phyloP scores from a whole-genome alignment of 768 basidiomycete species.

The Chalciporus piperatus region DNA sequence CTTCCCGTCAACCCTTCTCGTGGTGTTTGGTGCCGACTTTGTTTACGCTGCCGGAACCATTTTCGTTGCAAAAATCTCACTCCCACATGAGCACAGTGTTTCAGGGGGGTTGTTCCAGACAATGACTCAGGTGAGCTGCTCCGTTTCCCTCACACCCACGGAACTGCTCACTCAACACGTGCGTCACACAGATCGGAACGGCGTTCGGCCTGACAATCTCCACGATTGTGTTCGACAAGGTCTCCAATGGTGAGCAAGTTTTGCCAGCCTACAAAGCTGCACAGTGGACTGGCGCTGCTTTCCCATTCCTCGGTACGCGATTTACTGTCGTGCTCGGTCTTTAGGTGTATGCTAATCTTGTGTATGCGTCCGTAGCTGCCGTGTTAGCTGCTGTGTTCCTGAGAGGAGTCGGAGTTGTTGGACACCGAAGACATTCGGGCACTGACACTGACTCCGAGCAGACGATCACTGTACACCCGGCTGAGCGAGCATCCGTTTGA shows the following conservation, averaged over 20 bases:
- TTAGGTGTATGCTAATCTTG: background rate
- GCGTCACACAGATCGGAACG: slow-evolving; percentile 51
- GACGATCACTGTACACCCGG: slow-evolving; percentile 15
- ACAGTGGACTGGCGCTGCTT: slow-evolving; percentile 62
- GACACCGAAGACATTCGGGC: slow-evolving; percentile 15
- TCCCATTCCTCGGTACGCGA: slow-evolving; percentile 52
- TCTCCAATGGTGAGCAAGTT: slow-evolving; percentile 32
- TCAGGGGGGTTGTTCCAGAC: slow-evolving; percentile 78
- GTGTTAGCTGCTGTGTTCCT: slow-evolving; percentile 38
- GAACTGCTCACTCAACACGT: background rate
- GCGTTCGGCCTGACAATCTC: slow-evolving; percentile 69
- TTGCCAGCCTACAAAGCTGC: slow-evolving; percentile 59
- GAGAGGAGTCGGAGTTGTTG: slow-evolving; percentile 41
- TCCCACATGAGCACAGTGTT: slow-evolving; percentile 71
- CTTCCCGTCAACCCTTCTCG: slow-evolving; percentile 63
- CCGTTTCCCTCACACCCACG: background rate
- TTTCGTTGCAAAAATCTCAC: slow-evolving; percentile 66
- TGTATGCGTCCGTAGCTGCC: slow-evolving; percentile 18
- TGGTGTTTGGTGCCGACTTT: slow-evolving; percentile 78
- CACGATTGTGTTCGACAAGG: slow-evolving; percentile 66
- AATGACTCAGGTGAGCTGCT: slow-evolving; percentile 59
- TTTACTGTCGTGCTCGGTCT: background rate
- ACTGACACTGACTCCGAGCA: slow-evolving; percentile 19
- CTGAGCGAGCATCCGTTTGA: background rate
- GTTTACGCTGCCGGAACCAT: slow-evolving; percentile 71